Evolutionary conservation across 2,329 filamentous ascomycete genomes (phyloP).

Genomic region (Trichoderma hamatum): DNA sequence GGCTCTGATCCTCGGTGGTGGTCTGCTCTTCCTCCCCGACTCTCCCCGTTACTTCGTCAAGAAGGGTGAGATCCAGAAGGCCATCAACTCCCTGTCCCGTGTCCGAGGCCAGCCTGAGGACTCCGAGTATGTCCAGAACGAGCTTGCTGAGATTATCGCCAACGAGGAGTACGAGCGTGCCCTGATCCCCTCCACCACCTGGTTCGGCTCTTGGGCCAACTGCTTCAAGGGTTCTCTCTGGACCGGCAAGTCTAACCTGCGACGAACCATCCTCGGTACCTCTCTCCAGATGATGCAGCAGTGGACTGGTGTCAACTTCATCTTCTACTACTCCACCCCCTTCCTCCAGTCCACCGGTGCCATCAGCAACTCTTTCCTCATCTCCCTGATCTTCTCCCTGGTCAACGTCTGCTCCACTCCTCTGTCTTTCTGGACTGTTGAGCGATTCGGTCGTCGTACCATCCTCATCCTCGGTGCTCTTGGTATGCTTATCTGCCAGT

Average conservation of each 20-base stretch:
- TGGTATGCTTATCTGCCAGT: conserved; percentile 85
- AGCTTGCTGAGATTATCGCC: conserved; percentile 83
- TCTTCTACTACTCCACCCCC: conserved; percentile 84
- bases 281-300: conserved; percentile 82
- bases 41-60: conserved; percentile 86
- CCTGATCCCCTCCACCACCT: conserved; percentile 65
- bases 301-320: conserved; percentile 88
- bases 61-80: conserved; percentile 68
- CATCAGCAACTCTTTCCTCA: conserved; percentile 78
- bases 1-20: conserved; percentile 72
- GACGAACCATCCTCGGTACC: conserved; percentile 71
- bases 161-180: conserved; percentile 84
- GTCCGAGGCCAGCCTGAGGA: conserved; percentile 75
- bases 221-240: conserved; percentile 68
- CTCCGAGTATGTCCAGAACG: conserved; percentile 75
- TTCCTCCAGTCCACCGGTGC: conserved; percentile 81
- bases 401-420: conserved; percentile 88
- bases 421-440: conserved; percentile 83
- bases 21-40: conserved; percentile 78
- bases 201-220: conserved; percentile 69
- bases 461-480: conserved; percentile 78
- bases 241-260: conserved; percentile 67
- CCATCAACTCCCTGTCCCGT: conserved; percentile 62
- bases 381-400: conserved; percentile 81
- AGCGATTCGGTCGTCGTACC: conserved; percentile 77